Evolutionary conservation across 1,139 yeast genomes (phyloP).

Genomic region (Protomyces macrosporus): DNA sequence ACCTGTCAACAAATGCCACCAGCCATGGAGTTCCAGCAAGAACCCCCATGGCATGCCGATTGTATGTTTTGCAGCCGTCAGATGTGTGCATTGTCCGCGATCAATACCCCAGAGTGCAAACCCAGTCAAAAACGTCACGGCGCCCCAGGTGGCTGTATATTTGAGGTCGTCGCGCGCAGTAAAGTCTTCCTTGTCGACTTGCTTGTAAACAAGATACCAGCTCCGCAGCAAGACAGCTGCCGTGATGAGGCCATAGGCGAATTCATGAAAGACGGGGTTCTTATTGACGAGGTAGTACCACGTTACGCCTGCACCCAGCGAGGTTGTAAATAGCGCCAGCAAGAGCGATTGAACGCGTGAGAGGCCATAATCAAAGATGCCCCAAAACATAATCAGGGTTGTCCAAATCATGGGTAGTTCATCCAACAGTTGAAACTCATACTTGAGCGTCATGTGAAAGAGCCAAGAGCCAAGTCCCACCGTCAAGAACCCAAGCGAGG

Average conservation of each 20-base stretch:
- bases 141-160: conserved; percentile 55
- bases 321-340: conserved; percentile 38
- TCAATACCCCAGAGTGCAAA: conserved; percentile 82
- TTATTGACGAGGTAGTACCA: conserved; percentile 60
- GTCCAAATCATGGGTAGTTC: conserved; percentile 98
- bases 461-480: conserved; percentile 94
- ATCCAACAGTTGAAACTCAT: conserved; percentile 78
- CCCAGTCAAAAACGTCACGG: conserved; percentile 63
- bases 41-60: conserved; percentile 88
- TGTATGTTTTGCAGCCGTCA: conserved; percentile 57
- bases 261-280: conserved; percentile 84
- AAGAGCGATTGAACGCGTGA: conserved; percentile 40
- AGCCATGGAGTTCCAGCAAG: conserved; percentile 51
- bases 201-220: conserved; percentile 46
- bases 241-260: conserved; percentile 64
- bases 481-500: conserved; percentile 70
- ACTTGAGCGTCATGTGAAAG: conserved; percentile 85
- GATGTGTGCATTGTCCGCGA: conserved; percentile 66
- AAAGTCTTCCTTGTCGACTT: conserved; percentile 46
- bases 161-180: conserved; percentile 48
- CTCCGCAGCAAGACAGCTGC: conserved; percentile 57
- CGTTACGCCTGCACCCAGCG: conserved; percentile 60
- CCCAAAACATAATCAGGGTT: conserved; percentile 91
- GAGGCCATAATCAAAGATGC: conserved; percentile 65
- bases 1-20: conserved; percentile 36